Base-by-base conservation (phyloP, 108 stramenopile species). In the Asterionellopsis glacialis region DNA sequence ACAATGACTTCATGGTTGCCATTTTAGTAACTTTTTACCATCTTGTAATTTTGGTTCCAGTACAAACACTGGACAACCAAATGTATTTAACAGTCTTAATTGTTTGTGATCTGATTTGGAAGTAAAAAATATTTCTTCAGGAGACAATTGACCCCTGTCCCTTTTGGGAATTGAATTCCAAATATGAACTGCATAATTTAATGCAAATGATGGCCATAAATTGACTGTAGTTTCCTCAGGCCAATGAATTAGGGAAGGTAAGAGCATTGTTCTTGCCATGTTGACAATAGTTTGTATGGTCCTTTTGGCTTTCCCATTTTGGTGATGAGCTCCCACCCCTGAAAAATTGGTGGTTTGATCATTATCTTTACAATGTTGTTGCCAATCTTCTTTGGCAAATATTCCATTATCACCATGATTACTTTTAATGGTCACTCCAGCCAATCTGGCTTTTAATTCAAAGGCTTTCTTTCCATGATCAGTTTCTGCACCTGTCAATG, bases 1-100 rank as follows among this genome's bases (percentile, higher is more conserved):
- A 12, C 10, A 2, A 21, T 45, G 45, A 9, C 18, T 45, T 27
- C 49, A 24, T n/a, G 64, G 60, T 0, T 75, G 26, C 81, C 81
- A 77, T 14, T 78, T 75, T 0, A 77, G 77, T 12, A 79, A 50
- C 25, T 62, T 65, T 12, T 68, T 28, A 19, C 71, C 75, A 50
- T 72, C 79, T 23, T 63, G 64, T 0, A 82, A 67, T 0, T 43
- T 42, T 1, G 68, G 67, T 40, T 69, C 74, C 23, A 82, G 61
- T 0, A 82, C 77, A 61, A 78, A 78, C 0, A 61, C 67, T 0
- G 77, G 81, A 38, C 76, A 82, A 0, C 76, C 76, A 33, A 33
- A 33, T 2, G 7, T 7, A 5, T 33, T 25, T 63, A 80, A 0
- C 52, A 48, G n/a, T 61, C 54, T 55, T 58, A 33, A 33, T 33